Evolutionary conservation across 768 basidiomycete species (phyloP), one percentile per base, ranked within the genome.

Genomic region (Plicaturopsis crispa): DNA sequence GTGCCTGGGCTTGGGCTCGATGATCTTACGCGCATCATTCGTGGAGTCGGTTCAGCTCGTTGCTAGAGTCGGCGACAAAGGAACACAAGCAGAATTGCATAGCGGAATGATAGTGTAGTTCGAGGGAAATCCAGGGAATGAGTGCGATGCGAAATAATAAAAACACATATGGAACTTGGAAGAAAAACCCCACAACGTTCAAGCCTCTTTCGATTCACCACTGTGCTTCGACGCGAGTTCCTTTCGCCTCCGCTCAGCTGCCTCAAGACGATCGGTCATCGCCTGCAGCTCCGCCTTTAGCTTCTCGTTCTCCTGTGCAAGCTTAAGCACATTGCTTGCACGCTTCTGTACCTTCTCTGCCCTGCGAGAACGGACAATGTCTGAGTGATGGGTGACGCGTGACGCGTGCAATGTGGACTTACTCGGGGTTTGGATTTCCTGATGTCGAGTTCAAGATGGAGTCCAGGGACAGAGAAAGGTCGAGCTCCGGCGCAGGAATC

Each of bases 221-320:
- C 14, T 28, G 26, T 8, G 10, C 14, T 28, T 28, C 26, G 8
- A 8, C 24, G 43, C 54, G 33, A 71, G 50, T 51, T 70, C 66
- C 35, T 48, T 55, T 49, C 77, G 73, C 46, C 69, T 71, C 40
- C 74, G 72, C 59, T 87, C 85, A 14, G 79, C 81, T 11, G 79
- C 79, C 60, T 84, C 82, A 47, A 88, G 63, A 48, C 83, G 62
- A 45, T 81, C 82, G 14, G 73, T 69, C 79, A 88, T 81, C 35
- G 76, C 81, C 52, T 69, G 76, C 51, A 89, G 70, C 59, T 86
- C 78, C 35, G 72, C 79, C 59, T 81, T 78, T 43, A 89, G 63
- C 57, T 78, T 82, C 56, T 84, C 80, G 56, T 87, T 82, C 67
- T 89, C 85, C 62, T 82, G 69, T 16, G 80, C 69, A 24, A 89